phyloP scores from a whole-genome alignment of 2,329 filamentous ascomycete species.

The Fusarium sp. region DNA sequence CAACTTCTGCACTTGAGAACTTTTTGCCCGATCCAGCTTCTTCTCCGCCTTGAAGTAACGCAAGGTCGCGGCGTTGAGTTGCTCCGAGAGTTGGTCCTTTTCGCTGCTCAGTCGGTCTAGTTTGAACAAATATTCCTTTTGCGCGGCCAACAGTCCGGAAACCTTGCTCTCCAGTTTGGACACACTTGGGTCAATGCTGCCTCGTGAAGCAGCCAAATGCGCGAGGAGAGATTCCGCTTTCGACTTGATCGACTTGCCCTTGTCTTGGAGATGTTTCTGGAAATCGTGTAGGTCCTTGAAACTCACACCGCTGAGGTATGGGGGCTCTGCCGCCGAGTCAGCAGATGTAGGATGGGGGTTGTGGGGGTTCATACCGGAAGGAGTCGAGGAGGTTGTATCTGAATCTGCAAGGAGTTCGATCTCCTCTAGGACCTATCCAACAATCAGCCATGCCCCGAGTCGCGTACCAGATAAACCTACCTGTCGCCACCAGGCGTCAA shows the following conservation, averaged over 20 bases:
- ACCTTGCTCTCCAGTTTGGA: slow-evolving; percentile 80
- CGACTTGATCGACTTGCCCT: slow-evolving; percentile 80
- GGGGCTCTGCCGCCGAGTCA: slow-evolving; percentile 58
- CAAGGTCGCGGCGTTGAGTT: slow-evolving; percentile 87
- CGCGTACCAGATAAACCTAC: slow-evolving; percentile 60
- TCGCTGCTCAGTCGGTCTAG: slow-evolving; percentile 81
- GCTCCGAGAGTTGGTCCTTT: slow-evolving; percentile 86
- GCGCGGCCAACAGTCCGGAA: slow-evolving; percentile 78
- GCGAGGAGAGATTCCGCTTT: slow-evolving; percentile 78
- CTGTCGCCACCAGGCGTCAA: slow-evolving; percentile 96
- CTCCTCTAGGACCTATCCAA: slow-evolving; percentile 70
- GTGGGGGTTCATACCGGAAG: slow-evolving; percentile 41
- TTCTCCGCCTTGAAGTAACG: slow-evolving; percentile 97
- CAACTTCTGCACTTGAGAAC: slow-evolving; percentile 88
- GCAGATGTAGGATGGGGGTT: slow-evolving; percentile 8
- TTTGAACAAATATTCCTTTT: slow-evolving; percentile 84
- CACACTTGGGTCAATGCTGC: slow-evolving; percentile 73
- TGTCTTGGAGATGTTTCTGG: slow-evolving; percentile 81
- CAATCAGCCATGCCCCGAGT: slow-evolving; percentile 20
- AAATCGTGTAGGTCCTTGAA: slow-evolving; percentile 79
- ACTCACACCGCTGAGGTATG: slow-evolving; percentile 68
- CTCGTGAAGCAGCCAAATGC: slow-evolving; percentile 63
- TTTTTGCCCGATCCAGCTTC: slow-evolving; percentile 90
- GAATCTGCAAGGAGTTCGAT: slow-evolving; percentile 69
- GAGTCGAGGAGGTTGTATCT: slow-evolving; percentile 43